phyloP scores from a whole-genome alignment of 2,329 filamentous ascomycete genomes.

The Cladophialophora carrionii region DNA sequence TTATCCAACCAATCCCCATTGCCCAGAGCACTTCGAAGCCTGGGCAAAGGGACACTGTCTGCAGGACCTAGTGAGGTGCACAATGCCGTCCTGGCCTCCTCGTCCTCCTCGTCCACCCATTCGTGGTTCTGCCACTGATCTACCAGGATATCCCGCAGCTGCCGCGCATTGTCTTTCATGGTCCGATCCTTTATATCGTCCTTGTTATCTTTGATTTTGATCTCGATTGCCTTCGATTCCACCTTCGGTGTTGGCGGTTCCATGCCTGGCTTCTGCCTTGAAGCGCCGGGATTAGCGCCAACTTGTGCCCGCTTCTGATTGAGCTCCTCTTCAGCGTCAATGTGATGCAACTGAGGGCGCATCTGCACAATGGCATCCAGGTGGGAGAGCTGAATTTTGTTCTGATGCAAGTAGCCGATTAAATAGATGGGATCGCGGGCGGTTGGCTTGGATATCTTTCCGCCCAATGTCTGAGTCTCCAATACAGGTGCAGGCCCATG shows the following conservation, averaged over 20 bases:
- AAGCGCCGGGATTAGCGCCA: constrained; percentile 41
- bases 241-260: constrained; percentile 52
- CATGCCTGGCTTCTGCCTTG: constrained; percentile 43
- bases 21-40: constrained; percentile 59
- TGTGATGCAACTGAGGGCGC: constrained; percentile 87
- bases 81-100: constrained; percentile 61
- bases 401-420: constrained; percentile 84
- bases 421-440: constrained; percentile 78
- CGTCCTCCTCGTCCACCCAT: constrained; percentile 77
- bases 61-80: constrained; percentile 51
- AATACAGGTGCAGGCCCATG: constrained; percentile 72
- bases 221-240: constrained; percentile 77
- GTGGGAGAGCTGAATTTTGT: constrained; percentile 83
- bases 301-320: constrained; percentile 55
- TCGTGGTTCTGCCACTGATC: constrained; percentile 80
- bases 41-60: constrained; percentile 48
- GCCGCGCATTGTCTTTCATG: constrained; percentile 72
- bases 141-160: constrained; percentile 75
- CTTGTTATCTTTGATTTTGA: constrained; percentile 74
- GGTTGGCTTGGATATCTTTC: constrained; percentile 71
- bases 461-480: constrained; percentile 80
- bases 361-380: constrained; percentile 83
- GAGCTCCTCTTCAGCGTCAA: constrained; percentile 80
- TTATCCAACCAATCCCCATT: constrained; percentile 65
- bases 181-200: constrained; percentile 51